Percentiles rank a stretch among this genome's conserved stretches.
Conservation (phyloP, 192 early-diverging fungal genomes). For the Coemansia sp. region DNA sequence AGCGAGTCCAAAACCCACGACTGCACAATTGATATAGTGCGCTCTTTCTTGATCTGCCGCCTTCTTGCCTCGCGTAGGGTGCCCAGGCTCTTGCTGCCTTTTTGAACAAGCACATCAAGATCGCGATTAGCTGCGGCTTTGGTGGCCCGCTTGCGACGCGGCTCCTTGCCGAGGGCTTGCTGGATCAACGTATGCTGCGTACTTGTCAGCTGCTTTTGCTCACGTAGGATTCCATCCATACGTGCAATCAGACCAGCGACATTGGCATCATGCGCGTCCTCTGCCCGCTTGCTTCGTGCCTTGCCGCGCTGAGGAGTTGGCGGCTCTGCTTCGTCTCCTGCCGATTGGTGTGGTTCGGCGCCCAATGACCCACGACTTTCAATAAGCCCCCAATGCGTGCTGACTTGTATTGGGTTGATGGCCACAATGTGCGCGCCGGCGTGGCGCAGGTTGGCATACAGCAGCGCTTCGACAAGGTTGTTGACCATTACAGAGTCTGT, state of each 20-base stretch:
- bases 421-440: slow-evolving; percentile 37
- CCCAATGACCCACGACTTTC: slow-evolving; percentile 6
- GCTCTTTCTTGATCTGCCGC: slow-evolving; percentile 54
- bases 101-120: slow-evolving; percentile 19
- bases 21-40: slow-evolving; percentile 47
- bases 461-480: slow-evolving; percentile 56
- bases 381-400: slow-evolving; percentile 35
- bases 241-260: slow-evolving; percentile 12
- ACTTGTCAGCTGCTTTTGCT: slow-evolving; percentile 28
- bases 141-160: slow-evolving; percentile 6
- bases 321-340: neutral
- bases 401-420: slow-evolving; percentile 44
- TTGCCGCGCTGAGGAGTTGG: neutral
- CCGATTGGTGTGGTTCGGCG: neutral
- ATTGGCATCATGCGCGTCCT: neutral
- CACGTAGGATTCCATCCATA: slow-evolving; percentile 27
- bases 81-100: slow-evolving; percentile 20
- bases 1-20: slow-evolving; percentile 43
- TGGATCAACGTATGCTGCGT: slow-evolving; percentile 25
- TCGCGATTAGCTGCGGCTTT: slow-evolving; percentile 8
- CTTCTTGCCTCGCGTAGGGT: slow-evolving; percentile 39
- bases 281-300: slow-evolving; percentile 6
- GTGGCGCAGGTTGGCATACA: slow-evolving; percentile 53
- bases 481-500: slow-evolving; percentile 59
- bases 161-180: slow-evolving; percentile 15